Evolutionary conservation across 2,329 filamentous ascomycete genomes (phyloP), one percentile per base, ranked within the genome.

Genomic region (Monosporascus sp.): DNA sequence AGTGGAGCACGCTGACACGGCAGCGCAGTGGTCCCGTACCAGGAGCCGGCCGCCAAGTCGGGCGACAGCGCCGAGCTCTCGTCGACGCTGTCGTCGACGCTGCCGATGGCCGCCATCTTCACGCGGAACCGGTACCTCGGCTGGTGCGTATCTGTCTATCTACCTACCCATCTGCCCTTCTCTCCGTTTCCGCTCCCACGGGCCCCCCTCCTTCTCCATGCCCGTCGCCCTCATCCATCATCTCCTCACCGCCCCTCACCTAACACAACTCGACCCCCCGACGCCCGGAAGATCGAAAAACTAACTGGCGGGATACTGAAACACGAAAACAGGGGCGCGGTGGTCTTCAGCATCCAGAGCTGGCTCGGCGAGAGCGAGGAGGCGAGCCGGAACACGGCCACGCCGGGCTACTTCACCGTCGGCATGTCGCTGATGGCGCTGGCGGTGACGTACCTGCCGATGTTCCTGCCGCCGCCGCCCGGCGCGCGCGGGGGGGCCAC

Each of bases 81-180:
- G 51, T 87, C 88, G 72, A 90, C 79, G 27, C 66, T 86, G 52
- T 76, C 80, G 27, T 93, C 87, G 67, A 95, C 92, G 37, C 78
- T 97, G 67, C 93, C 93, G 55, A 97, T 97, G 93, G 91, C 90
- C 54, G 92, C 92, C 59, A 95, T 96, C 80, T 94, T 96, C 70
- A 94, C 88, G 63, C 82, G 91, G 62, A 96, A 96, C 75, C 88
- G 89, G 80, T 94, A 82, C 65, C 74, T 87, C 54, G 84, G 84
- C 67, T 87, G 84, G 81, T 84, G 71, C 56, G 76, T 68, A 47
- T 19, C 14, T 26, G n/a, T 3, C 43, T 22, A 11, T 22, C 43
- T 26, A 16, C 51, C 19, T 20, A 9, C 19, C n/a, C 11, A 8
- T 26, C 14, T 6, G 0, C 11, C n/a, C 44, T 22, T 19, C 27